Evolutionary conservation across 495 filamentous ascomycete species (phyloP), one percentile per base, ranked within the genome.

Genomic region (Lentithecium fluviatile): DNA sequence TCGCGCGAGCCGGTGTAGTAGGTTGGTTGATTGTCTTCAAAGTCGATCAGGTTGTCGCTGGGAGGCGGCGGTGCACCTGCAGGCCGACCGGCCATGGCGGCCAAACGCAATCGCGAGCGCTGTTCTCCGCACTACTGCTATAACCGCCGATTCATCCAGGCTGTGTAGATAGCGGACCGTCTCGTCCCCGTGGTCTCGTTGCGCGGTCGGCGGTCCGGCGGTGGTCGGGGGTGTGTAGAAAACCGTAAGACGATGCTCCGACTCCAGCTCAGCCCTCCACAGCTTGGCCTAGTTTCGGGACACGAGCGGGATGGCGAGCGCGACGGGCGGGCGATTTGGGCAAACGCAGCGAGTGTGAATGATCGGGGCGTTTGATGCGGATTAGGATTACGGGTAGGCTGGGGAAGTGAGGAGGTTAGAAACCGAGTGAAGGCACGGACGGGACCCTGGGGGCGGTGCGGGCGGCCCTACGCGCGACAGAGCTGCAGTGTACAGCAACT

Each of bases 1-100:
- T 88, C 84, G 42, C 81, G 78, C 67, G 87, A 83, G 15, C 89
- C 90, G 47, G 78, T 77, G 71, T 83, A 85, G 72, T 95, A 93
- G 21, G 82, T 71, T 15, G 89, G 83, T 56, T 84, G 82, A 25
- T 85, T 79, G 57, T 85, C 80, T 47, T 87, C 86, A 61, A 93
- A 79, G 70, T 93, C 87, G 70, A 96, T 82, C 45, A 88, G 75
- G 55, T 91, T 82, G 72, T 91, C 88, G 46, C 69, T 67, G 70
- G 80, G 84, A 47, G 69, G 55, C 42, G 61, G 42, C 40, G 45
- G 75, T 69, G 75, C 82, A 75, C 82, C 83, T 69, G 80, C 78
- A 65, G 82, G 84, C 78, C 88, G 86, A 75, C 85, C 87, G 71
- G 84, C 83, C 86, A 88, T 88, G 8, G 52, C 60, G 53, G 60